These are phyloP conservation scores for Colletotrichum sublineola DNA, from an alignment of 2,329 filamentous ascomycete genomes.

Conservation along the genomic window DNA sequence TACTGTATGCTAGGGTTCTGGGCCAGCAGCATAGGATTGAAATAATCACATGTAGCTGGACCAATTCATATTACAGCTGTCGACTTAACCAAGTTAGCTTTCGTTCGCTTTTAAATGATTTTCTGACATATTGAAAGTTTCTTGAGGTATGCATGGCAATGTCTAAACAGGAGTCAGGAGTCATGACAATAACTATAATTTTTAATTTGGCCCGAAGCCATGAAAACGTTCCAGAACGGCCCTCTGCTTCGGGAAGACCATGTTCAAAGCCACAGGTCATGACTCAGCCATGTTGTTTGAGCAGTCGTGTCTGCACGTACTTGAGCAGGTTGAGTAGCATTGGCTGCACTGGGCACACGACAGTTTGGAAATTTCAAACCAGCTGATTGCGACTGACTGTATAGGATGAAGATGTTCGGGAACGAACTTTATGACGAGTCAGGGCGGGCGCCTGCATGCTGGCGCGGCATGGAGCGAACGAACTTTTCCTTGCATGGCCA, in stretches of 20 bases:
- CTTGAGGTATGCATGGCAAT: not conserved
- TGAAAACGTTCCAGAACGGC: conserved; percentile 38
- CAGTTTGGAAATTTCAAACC: conserved; percentile 36
- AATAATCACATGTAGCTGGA: not conserved
- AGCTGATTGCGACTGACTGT: conserved; percentile 39
- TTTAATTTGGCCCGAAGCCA: not conserved
- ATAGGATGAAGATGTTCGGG: conserved; percentile 38
- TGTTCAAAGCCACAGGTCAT: conserved; percentile 34
- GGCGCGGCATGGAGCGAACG: conserved; percentile 15
- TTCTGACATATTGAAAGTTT: not conserved
- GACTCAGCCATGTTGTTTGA: conserved; percentile 40
- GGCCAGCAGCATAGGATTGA: not conserved
- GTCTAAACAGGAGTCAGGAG: conserved; percentile 25
- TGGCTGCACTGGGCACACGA: conserved; percentile 32
- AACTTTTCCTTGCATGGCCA: conserved; percentile 25
- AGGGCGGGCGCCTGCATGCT: conserved; percentile 22
- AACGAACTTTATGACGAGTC: conserved; percentile 37
- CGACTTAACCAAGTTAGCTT: not conserved
- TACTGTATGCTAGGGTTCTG: not conserved
- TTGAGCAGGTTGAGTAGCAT: conserved; percentile 11
- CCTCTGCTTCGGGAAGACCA: not conserved
- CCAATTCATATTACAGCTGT: not conserved
- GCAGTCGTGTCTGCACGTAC: not conserved
- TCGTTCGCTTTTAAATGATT: not conserved
- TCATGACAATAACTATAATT: conserved; percentile 11